Percentiles rank a stretch among this genome's conserved stretches.
phyloP scores from a whole-genome alignment of 176 grass and related monocot genomes.

The Dendrocalamus sinicus region DNA sequence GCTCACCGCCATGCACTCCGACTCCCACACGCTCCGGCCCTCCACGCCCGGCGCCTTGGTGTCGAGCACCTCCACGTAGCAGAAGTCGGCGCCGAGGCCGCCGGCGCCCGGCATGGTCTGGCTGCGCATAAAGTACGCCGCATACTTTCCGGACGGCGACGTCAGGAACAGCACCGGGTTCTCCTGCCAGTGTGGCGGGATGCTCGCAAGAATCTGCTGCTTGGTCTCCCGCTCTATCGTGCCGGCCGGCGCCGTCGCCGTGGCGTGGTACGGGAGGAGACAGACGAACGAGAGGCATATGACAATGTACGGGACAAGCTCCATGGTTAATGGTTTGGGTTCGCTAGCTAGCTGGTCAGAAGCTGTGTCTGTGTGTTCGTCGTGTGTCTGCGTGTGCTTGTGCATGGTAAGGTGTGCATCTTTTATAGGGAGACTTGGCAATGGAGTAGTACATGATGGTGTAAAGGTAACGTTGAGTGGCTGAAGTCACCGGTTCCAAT shows the following conservation, averaged over 20 bases:
- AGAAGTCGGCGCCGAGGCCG: constrained; percentile 88
- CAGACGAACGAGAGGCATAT: constrained; percentile 25
- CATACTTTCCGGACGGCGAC: constrained; percentile 74
- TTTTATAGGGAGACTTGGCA: constrained; percentile 25
- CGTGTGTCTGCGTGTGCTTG: constrained; percentile 7
- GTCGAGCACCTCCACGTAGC: constrained; percentile 79
- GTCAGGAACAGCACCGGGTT: constrained; percentile 65
- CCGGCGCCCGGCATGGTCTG: constrained; percentile 60
- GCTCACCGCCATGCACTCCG: constrained; percentile 75
- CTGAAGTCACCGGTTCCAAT: constrained; percentile 58
- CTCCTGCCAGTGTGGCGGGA: constrained; percentile 61
- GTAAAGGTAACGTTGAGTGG: constrained; percentile 47
- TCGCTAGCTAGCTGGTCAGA: constrained; percentile 2
- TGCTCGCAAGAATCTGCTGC: constrained; percentile 87
- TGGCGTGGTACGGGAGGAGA: constrained; percentile 26
- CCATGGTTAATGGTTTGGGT: constrained; percentile 31
- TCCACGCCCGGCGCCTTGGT: constrained; percentile 40
- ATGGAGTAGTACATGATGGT: constrained; percentile 44
- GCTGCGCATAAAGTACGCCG: constrained; percentile 66
- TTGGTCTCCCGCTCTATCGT: constrained; percentile 66
- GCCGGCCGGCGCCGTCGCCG: constrained; percentile 44
- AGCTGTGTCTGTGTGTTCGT: not conserved
- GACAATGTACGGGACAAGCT: not conserved
- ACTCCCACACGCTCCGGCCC: constrained; percentile 89
- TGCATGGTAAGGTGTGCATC: constrained; percentile 37